These are phyloP conservation scores for Komagataella phaffii DNA, from an alignment of 805 yeast species.

Conservation along the genomic window DNA sequence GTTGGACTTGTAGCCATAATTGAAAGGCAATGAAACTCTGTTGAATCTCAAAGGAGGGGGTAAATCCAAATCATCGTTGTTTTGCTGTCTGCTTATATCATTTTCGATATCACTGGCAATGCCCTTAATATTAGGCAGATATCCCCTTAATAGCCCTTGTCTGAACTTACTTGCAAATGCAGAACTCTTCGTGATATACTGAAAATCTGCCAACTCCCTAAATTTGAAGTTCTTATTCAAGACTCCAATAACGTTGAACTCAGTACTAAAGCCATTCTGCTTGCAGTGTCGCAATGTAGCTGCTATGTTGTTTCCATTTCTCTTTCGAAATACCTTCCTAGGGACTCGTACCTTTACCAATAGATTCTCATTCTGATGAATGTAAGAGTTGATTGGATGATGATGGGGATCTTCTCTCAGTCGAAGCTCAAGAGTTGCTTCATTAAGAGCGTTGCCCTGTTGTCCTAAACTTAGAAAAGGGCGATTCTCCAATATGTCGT, in stretches of 20 bases:
- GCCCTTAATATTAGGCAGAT: constrained; percentile 24
- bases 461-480: neutral
- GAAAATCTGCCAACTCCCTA: constrained; percentile 83
- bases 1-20: constrained; percentile 67
- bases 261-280: constrained; percentile 17
- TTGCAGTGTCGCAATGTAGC: constrained; percentile 26
- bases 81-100: constrained; percentile 5
- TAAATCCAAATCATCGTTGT: constrained; percentile 35
- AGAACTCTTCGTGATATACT: constrained; percentile 48
- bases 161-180: constrained; percentile 27
- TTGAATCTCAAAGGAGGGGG: constrained; percentile 86
- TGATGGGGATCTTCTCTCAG: neutral
- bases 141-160: constrained; percentile 26
- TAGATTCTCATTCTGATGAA: neutral
- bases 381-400: neutral
- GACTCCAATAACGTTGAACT: constrained; percentile 50
- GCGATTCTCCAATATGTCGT: neutral
- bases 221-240: constrained; percentile 61
- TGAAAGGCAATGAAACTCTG: constrained; percentile 60
- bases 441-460: neutral
- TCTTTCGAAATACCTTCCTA: constrained; percentile 18
- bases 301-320: constrained; percentile 26
- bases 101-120: constrained; percentile 17
- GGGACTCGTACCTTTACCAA: neutral
- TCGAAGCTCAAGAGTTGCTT: neutral